Evolutionary conservation across 495 filamentous ascomycete genomes (phyloP), one percentile per base, ranked within the genome.

Genomic region (Annulohypoxylon moriforme): DNA sequence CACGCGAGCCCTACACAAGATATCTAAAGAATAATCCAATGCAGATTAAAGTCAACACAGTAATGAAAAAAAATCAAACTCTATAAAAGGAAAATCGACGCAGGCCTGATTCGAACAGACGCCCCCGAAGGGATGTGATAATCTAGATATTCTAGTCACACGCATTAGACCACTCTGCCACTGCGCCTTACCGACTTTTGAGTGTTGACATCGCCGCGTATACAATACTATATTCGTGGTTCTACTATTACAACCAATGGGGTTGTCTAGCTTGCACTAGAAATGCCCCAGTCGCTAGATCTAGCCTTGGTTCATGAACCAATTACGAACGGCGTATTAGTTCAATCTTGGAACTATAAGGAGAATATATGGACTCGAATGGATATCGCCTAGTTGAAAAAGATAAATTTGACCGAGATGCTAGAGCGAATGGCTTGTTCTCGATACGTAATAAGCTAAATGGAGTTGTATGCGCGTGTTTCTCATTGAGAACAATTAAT

Each of bases 21-120:
- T 7, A n/a, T 8, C 5, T 36, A 36, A 36, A 36, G 6, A 5
- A 40, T n/a, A n/a, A n/a, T n/a, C n/a, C n/a, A n/a, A n/a, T 44
- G 20, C 2, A 20, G 4, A 18, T 18, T 44, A 18, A 2, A 44
- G 0, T 1, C 20, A 20, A 18, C 11, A n/a, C 5, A 2, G 1
- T 40, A 44, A 44, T n/a, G 7, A 18, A 18, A 6, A 44, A 44
- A 7, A 6, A 44, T 18, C 5, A 44, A 44, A 44, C n/a, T n/a
- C n/a, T n/a, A n/a, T n/a, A n/a, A 44, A 44, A 18, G 4, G 16
- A 44, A 20, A 44, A 8, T 18, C 40, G 40, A 44, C 40, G 40
- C 40, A 44, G 40, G 40, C 40, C 40, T 44, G 40, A 44, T 44
- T 44, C 40, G 40, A 44, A 44, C 40, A 44, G 40, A 44, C 40